Percentiles rank a stretch among this genome's conserved stretches.
These are phyloP conservation scores for Grifola frondosa DNA, from an alignment of 1,284 basidiomycete species.

Conservation along the genomic window DNA sequence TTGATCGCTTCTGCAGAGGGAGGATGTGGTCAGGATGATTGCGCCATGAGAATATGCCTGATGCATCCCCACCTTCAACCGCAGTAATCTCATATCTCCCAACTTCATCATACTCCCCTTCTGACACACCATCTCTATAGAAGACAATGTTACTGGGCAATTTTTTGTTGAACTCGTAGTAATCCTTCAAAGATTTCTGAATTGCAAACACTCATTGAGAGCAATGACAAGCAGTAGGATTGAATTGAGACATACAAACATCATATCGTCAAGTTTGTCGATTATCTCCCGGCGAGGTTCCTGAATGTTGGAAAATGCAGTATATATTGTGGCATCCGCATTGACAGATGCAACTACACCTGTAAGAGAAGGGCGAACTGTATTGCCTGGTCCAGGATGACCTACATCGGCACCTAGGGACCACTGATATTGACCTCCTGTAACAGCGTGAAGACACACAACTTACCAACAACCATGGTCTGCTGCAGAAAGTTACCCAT, in stretches of 20 bases:
- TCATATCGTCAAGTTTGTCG: constrained; percentile 41
- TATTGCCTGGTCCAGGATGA: constrained; percentile 46
- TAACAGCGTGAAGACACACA: not conserved
- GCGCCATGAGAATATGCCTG: not conserved
- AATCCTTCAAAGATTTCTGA: constrained; percentile 29
- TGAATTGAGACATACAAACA: constrained; percentile 25
- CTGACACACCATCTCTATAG: constrained; percentile 66
- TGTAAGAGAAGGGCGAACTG: constrained; percentile 47
- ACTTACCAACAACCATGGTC: constrained; percentile 46
- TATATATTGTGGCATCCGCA: constrained; percentile 35
- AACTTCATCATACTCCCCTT: constrained; percentile 55
- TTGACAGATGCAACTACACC: constrained; percentile 55
- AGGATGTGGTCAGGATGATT: not conserved
- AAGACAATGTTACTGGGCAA: constrained; percentile 43
- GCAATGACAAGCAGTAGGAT: not conserved
- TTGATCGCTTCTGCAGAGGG: constrained; percentile 9
- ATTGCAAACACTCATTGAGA: not conserved
- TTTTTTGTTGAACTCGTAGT: constrained; percentile 10
- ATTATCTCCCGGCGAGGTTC: constrained; percentile 52
- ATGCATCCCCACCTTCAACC: constrained; percentile 40
- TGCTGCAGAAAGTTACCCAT: constrained; percentile 22
- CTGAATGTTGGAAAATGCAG: constrained; percentile 44
- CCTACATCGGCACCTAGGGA: constrained; percentile 50
- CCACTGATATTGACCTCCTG: not conserved
- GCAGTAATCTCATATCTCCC: constrained; percentile 42